phyloP scores from a whole-genome alignment of 202 grass and related monocot genomes.

The Schoenoplectus tabernaemontani region DNA sequence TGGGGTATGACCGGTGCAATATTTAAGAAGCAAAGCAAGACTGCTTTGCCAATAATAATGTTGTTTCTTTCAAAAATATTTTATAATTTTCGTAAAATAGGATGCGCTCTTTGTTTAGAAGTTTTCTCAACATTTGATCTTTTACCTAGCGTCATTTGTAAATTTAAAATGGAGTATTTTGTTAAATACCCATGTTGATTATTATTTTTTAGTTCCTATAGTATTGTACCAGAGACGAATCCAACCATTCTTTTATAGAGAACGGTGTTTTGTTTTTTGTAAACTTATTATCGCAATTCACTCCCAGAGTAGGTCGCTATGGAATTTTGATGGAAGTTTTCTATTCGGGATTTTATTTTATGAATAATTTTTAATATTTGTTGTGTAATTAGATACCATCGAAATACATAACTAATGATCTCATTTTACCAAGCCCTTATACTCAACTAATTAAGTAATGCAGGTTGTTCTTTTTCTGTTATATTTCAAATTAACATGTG shows the following conservation, averaged over 20 bases:
- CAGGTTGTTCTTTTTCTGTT: no score
- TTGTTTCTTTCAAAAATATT: conserved; percentile 8
- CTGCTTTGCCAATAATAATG: conserved; percentile 12
- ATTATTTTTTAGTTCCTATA: conserved; percentile 4
- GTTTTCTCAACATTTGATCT: background rate
- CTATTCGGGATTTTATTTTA: no score
- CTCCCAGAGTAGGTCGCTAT: background rate
- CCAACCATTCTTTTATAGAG: background rate
- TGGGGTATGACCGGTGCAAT: conserved; percentile 82
- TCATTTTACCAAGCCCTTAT: no score
- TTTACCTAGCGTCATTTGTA: background rate
- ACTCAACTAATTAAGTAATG: no score
- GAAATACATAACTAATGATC: no score
- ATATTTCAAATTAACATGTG: no score
- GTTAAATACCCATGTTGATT: conserved; percentile 4
- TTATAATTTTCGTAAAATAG: conserved; percentile 1
- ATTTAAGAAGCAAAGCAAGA: conserved; percentile 39
- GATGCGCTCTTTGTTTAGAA: no score
- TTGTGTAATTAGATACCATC: no score
- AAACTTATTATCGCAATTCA: background rate
- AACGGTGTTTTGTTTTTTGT: no score
- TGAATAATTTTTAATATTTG: no score
- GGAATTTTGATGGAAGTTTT: background rate
- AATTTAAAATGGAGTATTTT: conserved; percentile 12
- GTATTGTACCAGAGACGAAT: background rate